Percentiles rank a stretch among this genome's conserved stretches.
Evolutionary conservation across 805 yeast genomes (phyloP).

Genomic region (Ogataea parapolymorpha): DNA sequence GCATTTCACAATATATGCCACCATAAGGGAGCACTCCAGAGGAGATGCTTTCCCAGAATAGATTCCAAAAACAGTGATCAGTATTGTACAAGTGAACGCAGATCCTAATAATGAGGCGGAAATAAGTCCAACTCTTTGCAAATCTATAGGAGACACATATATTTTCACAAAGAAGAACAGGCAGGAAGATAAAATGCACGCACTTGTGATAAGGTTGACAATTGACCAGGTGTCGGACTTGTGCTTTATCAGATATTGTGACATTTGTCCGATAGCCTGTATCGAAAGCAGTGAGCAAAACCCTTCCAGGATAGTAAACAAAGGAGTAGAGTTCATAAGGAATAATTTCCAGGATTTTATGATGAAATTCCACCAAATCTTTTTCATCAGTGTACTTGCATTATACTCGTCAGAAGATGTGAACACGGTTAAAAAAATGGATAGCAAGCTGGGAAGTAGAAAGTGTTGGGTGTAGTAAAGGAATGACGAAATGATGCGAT

Average conservation of each 20-base stretch:
- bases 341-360: conserved; percentile 69
- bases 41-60: conserved; percentile 81
- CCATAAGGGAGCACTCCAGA: conserved; percentile 80
- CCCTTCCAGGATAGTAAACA: conserved; percentile 88
- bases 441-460: conserved; percentile 75
- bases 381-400: conserved; percentile 17
- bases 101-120: conserved; percentile 87
- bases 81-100: conserved; percentile 68
- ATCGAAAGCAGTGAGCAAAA: conserved; percentile 88
- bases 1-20: conserved; percentile 90
- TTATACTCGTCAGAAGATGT: conserved; percentile 30
- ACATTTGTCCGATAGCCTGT: conserved; percentile 85
- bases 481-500: conserved; percentile 42
- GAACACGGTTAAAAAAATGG: conserved; percentile 60
- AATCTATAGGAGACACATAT: conserved; percentile 70
- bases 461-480: conserved; percentile 81
- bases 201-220: conserved; percentile 65
- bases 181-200: conserved; percentile 71
- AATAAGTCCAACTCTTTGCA: conserved; percentile 56
- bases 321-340: conserved; percentile 78
- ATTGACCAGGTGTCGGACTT: conserved; percentile 80
- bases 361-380: conserved; percentile 35
- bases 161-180: conserved; percentile 79
- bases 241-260: conserved; percentile 59
- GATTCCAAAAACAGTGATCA: conserved; percentile 80